Conservation (phyloP, 208 protist species). For the Leishmania aethiopica region DNA sequence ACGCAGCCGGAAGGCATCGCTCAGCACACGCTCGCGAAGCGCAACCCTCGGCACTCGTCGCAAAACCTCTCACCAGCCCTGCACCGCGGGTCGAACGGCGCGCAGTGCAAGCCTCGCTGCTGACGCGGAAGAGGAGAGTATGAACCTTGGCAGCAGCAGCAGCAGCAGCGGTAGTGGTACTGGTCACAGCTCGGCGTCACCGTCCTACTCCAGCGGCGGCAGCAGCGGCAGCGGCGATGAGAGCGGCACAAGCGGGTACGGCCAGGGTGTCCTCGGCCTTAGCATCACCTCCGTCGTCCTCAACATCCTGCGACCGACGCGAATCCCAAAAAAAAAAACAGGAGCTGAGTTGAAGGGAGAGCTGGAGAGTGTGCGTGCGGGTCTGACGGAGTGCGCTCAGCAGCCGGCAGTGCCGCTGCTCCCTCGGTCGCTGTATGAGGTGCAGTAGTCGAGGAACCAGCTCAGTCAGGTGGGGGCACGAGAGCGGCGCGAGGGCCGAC, state of each 20-base stretch:
- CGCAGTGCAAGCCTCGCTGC: neutral
- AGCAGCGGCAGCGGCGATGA: neutral
- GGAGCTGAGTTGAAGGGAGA: neutral
- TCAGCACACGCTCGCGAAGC: slow-evolving; percentile 2
- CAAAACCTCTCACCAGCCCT: neutral
- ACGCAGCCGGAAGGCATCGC: neutral
- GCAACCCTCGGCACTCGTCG: neutral
- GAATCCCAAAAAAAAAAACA: slow-evolving; percentile 19
- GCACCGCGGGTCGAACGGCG: neutral
- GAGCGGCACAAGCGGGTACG: neutral
- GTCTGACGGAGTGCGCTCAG: neutral
- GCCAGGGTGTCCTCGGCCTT: neutral
- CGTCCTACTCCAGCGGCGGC: neutral
- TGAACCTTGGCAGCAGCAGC: slow-evolving; percentile 7
- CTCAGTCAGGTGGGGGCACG: neutral
- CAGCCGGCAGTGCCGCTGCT: neutral
- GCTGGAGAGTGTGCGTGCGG: neutral
- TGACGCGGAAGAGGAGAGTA: slow-evolving; percentile 5
- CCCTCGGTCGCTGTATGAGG: neutral
- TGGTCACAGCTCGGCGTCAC: neutral
- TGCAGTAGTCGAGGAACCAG: neutral
- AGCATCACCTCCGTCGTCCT: slow-evolving; percentile 24
- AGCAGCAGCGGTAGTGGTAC: slow-evolving; percentile 1
- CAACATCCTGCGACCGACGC: slow-evolving; percentile 14
- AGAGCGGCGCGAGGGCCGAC: neutral